Conservation (phyloP, 441 rosid genomes). For the Erysimum pusillum region DNA sequence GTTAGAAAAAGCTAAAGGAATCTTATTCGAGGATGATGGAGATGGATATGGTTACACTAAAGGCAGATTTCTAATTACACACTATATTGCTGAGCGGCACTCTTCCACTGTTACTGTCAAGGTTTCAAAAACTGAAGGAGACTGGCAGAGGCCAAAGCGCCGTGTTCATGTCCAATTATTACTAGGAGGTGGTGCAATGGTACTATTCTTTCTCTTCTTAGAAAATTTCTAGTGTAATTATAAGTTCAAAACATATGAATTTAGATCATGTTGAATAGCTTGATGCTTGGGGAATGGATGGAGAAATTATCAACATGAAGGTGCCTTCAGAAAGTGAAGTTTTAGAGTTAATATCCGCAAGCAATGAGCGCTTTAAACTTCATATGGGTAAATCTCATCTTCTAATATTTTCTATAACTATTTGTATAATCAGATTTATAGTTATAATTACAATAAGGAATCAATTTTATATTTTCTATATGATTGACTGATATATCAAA, state of each 20-base stretch:
- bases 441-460: not conserved
- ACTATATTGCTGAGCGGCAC: slow-evolving; percentile 72
- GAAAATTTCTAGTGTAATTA: not conserved
- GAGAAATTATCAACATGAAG: slow-evolving; percentile 67
- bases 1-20: slow-evolving; percentile 82
- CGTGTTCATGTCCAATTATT: slow-evolving; percentile 74
- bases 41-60: slow-evolving; percentile 86
- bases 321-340: slow-evolving; percentile 70
- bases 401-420: not conserved
- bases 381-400: slow-evolving; percentile 64
- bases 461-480: too few relatives aligned
- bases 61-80: slow-evolving; percentile 72
- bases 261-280: slow-evolving; percentile 57
- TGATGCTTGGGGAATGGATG: slow-evolving; percentile 91
- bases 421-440: not conserved
- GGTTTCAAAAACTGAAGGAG: slow-evolving; percentile 77
- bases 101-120: slow-evolving; percentile 72
- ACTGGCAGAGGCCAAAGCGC: slow-evolving; percentile 87
- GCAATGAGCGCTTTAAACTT: slow-evolving; percentile 59
- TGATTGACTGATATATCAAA: too few relatives aligned
- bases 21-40: slow-evolving; percentile 88
- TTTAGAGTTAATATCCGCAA: slow-evolving; percentile 53
- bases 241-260: slow-evolving; percentile 25
- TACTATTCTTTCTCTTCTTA: slow-evolving; percentile 43
- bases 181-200: slow-evolving; percentile 91